A percentile compares a stretch with the other conserved stretches of the same genome.
These are phyloP conservation scores for Dactylellina leptospora DNA, from an alignment of 2,329 filamentous ascomycete species.

Conservation along the genomic window DNA sequence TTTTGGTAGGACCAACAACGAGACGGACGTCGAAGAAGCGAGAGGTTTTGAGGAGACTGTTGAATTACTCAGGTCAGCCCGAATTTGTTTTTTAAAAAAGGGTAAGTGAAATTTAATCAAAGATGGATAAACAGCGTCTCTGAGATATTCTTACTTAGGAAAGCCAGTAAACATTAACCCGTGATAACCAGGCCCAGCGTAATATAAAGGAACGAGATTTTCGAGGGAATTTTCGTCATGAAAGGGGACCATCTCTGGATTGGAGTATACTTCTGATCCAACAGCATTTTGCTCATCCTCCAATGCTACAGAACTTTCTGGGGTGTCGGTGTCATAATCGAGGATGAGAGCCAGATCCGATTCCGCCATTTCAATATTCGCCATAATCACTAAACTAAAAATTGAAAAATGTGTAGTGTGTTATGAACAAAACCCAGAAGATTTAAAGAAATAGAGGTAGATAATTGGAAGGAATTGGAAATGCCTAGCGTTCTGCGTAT, in stretches of 20 bases:
- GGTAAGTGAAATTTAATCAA: background rate
- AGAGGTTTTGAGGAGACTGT: background rate
- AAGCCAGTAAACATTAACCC: background rate
- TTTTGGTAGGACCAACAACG: constrained; percentile 1
- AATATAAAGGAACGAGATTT: background rate
- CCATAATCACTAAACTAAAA: no score
- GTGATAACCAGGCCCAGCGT: background rate
- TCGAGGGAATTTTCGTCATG: background rate
- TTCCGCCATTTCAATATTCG: no score
- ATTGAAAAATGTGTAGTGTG: no score
- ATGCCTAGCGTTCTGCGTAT: no score
- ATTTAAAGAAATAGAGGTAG: no score
- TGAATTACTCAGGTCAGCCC: background rate
- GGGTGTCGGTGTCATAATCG: background rate
- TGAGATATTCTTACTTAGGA: constrained; percentile 6
- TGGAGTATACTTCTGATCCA: background rate
- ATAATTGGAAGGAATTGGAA: no score
- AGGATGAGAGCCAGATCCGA: background rate
- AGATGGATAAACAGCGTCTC: no score
- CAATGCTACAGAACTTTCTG: background rate
- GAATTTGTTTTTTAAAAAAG: no score
- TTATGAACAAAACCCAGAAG: no score
- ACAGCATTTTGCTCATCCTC: background rate
- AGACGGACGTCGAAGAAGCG: constrained; percentile 30
- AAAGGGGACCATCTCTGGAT: background rate